Conservation (phyloP, 208 protist genomes). For the Trichomonas gallinae region DNA sequence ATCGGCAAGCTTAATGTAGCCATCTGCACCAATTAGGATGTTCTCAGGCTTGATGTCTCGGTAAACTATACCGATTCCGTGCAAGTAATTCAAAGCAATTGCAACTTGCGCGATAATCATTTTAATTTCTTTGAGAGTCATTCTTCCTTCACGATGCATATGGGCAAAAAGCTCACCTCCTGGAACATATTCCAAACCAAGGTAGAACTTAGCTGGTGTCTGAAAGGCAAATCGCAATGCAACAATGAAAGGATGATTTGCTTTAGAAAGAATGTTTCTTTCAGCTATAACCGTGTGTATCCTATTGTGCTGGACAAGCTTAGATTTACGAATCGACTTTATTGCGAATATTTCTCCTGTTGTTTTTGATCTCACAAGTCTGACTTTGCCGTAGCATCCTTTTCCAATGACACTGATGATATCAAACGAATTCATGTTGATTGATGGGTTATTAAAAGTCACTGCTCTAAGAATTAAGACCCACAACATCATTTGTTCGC, state of each 20-base stretch:
- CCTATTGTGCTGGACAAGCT: not conserved
- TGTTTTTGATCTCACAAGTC: conserved; percentile 40
- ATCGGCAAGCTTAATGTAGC: not conserved
- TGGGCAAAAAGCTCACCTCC: conserved; percentile 60
- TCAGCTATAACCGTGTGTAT: conserved; percentile 36
- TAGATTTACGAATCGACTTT: conserved; percentile 47
- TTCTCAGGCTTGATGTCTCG: not conserved
- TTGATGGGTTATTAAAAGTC: not conserved
- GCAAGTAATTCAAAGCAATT: not conserved
- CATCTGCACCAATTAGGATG: not conserved
- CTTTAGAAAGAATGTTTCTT: conserved; percentile 44
- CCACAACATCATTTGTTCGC: not conserved
- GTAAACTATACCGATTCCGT: not conserved
- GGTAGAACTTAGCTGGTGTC: conserved; percentile 47
- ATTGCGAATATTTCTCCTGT: conserved; percentile 48
- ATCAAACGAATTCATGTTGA: conserved; percentile 46
- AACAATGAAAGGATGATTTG: conserved; percentile 51
- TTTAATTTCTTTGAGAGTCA: conserved; percentile 36
- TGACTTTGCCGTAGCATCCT: conserved; percentile 54
- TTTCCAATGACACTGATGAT: conserved; percentile 51
- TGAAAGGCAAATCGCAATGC: conserved; percentile 52
- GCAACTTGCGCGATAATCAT: conserved; percentile 7
- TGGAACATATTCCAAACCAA: conserved; percentile 50
- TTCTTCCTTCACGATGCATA: conserved; percentile 40
- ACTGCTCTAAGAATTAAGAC: not conserved